Base-by-base conservation (phyloP, 345 rosid genomes). In the Salix udensis region DNA sequence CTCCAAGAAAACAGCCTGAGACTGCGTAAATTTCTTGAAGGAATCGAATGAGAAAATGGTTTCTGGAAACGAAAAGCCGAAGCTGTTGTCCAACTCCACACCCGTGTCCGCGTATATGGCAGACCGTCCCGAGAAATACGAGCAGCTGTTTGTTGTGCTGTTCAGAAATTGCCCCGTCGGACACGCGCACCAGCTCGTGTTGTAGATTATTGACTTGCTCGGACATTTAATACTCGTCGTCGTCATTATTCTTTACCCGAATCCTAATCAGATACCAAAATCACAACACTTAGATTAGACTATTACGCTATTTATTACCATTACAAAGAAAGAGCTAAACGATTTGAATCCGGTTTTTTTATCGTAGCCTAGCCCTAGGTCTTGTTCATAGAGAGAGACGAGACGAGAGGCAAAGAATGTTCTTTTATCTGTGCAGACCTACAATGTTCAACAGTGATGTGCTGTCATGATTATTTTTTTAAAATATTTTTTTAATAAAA, bases 1-100 rank as follows among this genome's bases (percentile, higher is more conserved):
- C 88, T 96, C 99, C 73, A 96, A 72, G 89, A 96, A 96, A 7
- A 96, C 85, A 13, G 97, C 99, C 81, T 96, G 97, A 7, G 99
- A 96, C 78, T 91, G 94, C 64, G 92, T 91, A 78, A 93, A 88
- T 88, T 87, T 90, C 78, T 81, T 86, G 75, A 96, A 88, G 6
- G 91, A 82, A 24, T 96, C 97, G 78, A 93, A 96, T 2, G 90
- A 79, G 73, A 96, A 88, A 13, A 96, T 68, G 7, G 91, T 85
- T 73, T 83, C 90, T 1, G 94, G 93, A 68, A 93, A 88, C 9
- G 91, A 86, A 44, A 44, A 44, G 14, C 48, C 16, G 2, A 83
- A 1, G 6, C 85, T 71, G 75, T 7, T 24, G 7, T 31, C 82
- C 82, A 55, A 83, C 50, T 83, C 89, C 28, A 90, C 76, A 7